A percentile compares a stretch with the other conserved stretches of the same genome.
phyloP scores from a whole-genome alignment of 768 basidiomycete genomes.

The Lactifluus echinatus region DNA sequence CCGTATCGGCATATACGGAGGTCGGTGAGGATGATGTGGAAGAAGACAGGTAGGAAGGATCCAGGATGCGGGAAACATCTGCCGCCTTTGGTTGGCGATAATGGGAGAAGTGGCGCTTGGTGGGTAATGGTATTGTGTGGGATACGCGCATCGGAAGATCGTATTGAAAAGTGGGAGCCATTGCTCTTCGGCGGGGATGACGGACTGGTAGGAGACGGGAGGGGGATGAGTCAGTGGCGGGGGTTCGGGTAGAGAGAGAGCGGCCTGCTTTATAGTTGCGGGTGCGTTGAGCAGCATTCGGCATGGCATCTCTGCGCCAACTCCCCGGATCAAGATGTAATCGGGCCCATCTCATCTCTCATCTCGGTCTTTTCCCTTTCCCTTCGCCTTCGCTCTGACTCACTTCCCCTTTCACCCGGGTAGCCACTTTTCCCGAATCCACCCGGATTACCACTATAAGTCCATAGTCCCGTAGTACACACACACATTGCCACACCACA shows the following conservation, averaged over 20 bases:
- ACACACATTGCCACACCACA: background rate
- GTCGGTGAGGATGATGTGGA: constrained; percentile 24
- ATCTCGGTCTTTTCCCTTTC: constrained; percentile 14
- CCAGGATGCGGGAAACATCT: constrained; percentile 56
- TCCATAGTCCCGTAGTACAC: background rate
- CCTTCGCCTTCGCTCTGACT: constrained; percentile 9
- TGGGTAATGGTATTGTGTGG: constrained; percentile 29
- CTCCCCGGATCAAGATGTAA: background rate
- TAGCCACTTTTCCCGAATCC: background rate
- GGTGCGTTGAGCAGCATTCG: background rate
- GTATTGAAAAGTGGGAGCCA: constrained; percentile 21
- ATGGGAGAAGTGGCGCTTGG: constrained; percentile 16
- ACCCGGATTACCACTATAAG: background rate
- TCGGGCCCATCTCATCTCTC: constrained; percentile 5
- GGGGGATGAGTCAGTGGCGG: background rate
- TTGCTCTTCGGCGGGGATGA: background rate
- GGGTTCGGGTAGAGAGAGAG: background rate
- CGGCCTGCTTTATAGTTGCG: constrained; percentile 14
- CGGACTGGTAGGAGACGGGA: background rate
- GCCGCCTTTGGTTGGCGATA: constrained; percentile 25
- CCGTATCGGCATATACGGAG: constrained; percentile 48
- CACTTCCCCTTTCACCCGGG: background rate
- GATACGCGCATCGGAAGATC: constrained; percentile 23
- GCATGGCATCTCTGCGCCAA: background rate
- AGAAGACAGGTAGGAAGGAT: constrained; percentile 47